phyloP scores from a whole-genome alignment of 176 grass and related monocot genomes.

The Aegilops tauschii region DNA sequence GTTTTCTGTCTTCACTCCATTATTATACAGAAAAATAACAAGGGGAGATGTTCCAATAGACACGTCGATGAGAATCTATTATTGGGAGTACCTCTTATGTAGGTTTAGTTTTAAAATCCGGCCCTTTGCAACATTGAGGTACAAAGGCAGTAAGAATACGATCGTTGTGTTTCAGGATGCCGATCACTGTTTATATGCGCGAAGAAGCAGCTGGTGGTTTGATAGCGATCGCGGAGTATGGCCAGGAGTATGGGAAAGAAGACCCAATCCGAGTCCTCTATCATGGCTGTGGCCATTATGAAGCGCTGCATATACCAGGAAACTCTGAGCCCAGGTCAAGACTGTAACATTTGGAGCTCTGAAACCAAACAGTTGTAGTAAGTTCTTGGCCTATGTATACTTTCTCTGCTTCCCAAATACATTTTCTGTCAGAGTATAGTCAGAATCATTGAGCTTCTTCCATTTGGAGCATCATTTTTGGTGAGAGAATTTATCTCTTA shows the following conservation, averaged over 20 bases:
- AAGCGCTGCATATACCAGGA: slow-evolving; percentile 47
- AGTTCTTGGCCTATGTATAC: neutral
- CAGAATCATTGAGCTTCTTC: neutral
- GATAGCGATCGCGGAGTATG: slow-evolving; percentile 69
- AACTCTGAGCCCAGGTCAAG: slow-evolving; percentile 40
- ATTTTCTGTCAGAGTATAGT: no score
- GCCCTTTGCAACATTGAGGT: neutral
- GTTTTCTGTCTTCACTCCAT: neutral
- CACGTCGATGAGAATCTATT: neutral
- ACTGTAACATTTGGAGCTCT: slow-evolving; percentile 20
- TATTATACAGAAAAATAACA: neutral
- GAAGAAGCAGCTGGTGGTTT: slow-evolving; percentile 56
- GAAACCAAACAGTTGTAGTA: neutral
- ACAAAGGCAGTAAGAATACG: neutral
- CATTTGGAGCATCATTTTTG: neutral
- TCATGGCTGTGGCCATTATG: slow-evolving; percentile 77
- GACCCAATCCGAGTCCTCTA: slow-evolving; percentile 69
- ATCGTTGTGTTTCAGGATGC: slow-evolving; percentile 43
- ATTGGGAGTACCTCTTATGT: neutral
- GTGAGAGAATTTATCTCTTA: no score
- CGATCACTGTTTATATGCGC: slow-evolving; percentile 69
- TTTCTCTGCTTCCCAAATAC: neutral
- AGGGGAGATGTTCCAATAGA: neutral
- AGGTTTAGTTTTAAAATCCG: neutral
- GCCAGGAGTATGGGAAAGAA: slow-evolving; percentile 67